These are phyloP conservation scores for Atkinsonella hypoxylon DNA, from an alignment of 2,329 filamentous ascomycete genomes.

Conservation along the genomic window DNA sequence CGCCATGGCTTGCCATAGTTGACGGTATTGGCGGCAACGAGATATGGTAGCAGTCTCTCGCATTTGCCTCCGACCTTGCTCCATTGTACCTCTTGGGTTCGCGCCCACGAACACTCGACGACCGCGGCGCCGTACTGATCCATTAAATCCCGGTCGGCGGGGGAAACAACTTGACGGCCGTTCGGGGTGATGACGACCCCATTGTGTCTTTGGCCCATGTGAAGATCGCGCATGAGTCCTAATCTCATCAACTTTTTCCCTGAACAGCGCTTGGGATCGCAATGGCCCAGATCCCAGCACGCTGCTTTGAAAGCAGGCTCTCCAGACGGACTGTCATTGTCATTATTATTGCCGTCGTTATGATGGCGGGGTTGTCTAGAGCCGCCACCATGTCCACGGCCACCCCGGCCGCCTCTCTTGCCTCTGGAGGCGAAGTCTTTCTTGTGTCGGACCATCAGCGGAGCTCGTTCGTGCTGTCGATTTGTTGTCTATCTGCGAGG, in stretches of 20 bases:
- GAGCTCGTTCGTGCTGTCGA: conserved; percentile 61
- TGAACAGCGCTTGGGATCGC: conserved; percentile 91
- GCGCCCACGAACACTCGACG: conserved; percentile 94
- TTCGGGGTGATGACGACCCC: conserved; percentile 94
- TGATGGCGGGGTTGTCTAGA: conserved; percentile 34
- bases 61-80: conserved; percentile 84
- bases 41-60: conserved; percentile 80
- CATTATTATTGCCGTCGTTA: conserved; percentile 25
- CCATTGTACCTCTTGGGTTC: conserved; percentile 86
- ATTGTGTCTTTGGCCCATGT: conserved; percentile 81
- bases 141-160: conserved; percentile 69
- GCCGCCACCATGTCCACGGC: conserved; percentile 32
- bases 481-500: background rate
- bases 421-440: conserved; percentile 69
- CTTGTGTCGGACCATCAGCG: conserved; percentile 97
- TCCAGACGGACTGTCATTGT: conserved; percentile 15
- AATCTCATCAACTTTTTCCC: conserved; percentile 89
- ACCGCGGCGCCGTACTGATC: conserved; percentile 88
- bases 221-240: conserved; percentile 84
- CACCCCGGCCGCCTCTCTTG: conserved; percentile 50
- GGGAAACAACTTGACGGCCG: conserved; percentile 72
- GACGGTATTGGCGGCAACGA: conserved; percentile 91
- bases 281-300: conserved; percentile 96
- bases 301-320: conserved; percentile 71
- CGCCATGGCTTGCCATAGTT: conserved; percentile 96